A percentile compares a stretch with the other conserved stretches of the same genome.
Conservation (phyloP, 345 rosid species). For the Gossypium bickii region DNA sequence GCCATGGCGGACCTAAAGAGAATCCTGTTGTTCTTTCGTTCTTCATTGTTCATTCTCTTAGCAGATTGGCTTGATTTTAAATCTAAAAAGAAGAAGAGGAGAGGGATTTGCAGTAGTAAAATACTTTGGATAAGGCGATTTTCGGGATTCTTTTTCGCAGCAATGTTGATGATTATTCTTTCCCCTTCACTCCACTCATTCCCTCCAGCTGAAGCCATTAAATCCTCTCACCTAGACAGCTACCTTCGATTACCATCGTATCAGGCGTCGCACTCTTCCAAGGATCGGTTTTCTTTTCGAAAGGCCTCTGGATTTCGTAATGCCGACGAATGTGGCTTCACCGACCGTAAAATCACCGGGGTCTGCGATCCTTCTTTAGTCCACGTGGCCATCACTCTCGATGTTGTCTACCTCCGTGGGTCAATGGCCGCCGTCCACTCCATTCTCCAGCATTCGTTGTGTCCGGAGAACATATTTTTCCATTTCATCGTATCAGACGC, state of each 20-base stretch:
- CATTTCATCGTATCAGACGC: constrained; percentile 78
- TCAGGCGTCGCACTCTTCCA: neutral
- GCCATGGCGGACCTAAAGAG: constrained; percentile 54
- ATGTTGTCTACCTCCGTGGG: constrained; percentile 86
- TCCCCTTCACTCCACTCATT: constrained; percentile 87
- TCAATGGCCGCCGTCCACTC: constrained; percentile 96
- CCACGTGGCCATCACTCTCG: constrained; percentile 90
- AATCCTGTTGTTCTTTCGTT: constrained; percentile 38
- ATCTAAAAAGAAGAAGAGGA: constrained; percentile 33
- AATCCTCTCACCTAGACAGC: constrained; percentile 58
- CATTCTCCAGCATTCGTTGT: constrained; percentile 61
- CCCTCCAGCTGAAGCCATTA: constrained; percentile 90
- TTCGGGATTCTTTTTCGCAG: constrained; percentile 68
- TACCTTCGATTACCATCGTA: constrained; percentile 34
- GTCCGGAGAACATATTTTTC: constrained; percentile 85
- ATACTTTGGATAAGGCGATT: constrained; percentile 78
- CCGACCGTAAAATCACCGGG: constrained; percentile 27
- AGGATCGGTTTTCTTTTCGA: constrained; percentile 52
- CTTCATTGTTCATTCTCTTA: constrained; percentile 27
- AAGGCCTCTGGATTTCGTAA: constrained; percentile 57
- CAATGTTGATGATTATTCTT: constrained; percentile 59
- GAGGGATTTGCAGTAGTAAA: constrained; percentile 31
- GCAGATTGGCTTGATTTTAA: constrained; percentile 50
- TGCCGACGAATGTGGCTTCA: constrained; percentile 71
- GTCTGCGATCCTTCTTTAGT: constrained; percentile 78